Percentiles rank a stretch among this genome's conserved stretches.
These are phyloP conservation scores for Ogataea ganodermae DNA, from an alignment of 805 yeast genomes.

Conservation along the genomic window DNA sequence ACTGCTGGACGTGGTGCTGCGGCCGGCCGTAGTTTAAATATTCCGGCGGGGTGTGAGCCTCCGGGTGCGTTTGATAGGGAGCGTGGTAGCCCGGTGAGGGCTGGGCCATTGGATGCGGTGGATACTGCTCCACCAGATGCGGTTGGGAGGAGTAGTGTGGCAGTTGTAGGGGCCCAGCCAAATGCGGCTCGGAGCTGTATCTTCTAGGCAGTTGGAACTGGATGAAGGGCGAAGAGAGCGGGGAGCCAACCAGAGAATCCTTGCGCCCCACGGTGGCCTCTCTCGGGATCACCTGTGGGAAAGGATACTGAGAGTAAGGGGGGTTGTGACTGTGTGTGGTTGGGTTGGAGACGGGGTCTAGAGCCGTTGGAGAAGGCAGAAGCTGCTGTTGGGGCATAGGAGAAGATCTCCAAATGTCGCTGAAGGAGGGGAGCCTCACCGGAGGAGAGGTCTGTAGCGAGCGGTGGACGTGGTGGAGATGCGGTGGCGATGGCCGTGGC, in stretches of 20 bases:
- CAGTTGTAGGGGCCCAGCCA: not conserved
- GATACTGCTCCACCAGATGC: not conserved
- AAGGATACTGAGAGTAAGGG: not conserved
- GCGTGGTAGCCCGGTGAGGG: constrained; percentile 1
- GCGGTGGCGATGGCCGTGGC: not conserved
- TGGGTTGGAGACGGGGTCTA: not conserved
- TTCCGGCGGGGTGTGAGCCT: not conserved
- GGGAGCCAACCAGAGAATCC: constrained; percentile 7
- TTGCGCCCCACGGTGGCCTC: constrained; percentile 4
- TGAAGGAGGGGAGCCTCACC: constrained; percentile 76
- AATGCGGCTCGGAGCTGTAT: constrained; percentile 3
- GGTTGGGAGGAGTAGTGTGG: constrained; percentile 1
- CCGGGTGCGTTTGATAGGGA: not conserved
- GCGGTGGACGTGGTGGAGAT: not conserved
- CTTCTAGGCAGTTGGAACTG: constrained; percentile 8
- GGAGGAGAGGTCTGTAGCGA: constrained; percentile 47
- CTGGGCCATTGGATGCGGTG: not conserved
- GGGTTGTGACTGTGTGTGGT: not conserved
- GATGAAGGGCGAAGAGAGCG: constrained; percentile 8
- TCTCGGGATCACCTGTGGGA: not conserved
- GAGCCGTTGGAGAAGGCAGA: not conserved
- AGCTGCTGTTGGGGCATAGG: constrained; percentile 36
- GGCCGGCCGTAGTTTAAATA: constrained; percentile 1
- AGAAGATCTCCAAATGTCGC: constrained; percentile 79
- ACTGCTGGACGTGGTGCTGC: constrained; percentile 10